phyloP scores from a whole-genome alignment of 306 rosid genomes.

The Prunus mongolica region DNA sequence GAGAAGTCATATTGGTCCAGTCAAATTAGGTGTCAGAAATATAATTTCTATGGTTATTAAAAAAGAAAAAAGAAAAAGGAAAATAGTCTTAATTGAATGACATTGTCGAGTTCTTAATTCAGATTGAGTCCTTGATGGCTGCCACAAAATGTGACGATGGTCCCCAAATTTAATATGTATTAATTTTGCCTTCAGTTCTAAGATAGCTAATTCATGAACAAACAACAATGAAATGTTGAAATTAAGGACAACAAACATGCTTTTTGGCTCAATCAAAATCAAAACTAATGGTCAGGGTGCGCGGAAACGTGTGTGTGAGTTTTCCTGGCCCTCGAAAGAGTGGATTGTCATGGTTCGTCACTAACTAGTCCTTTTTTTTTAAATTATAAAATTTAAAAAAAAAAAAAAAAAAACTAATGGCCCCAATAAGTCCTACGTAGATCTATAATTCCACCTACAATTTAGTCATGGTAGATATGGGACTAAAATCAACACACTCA shows the following conservation, averaged over 20 bases:
- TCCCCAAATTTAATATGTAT: background rate
- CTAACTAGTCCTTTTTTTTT: too few species aligned
- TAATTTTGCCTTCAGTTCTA: background rate
- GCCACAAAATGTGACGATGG: background rate
- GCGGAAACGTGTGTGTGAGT: too few species aligned
- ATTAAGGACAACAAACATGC: background rate
- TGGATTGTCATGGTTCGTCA: too few species aligned
- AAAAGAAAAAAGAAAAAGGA: too few species aligned
- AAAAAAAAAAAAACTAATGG: background rate
- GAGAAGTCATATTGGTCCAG: background rate
- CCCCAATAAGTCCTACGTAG: background rate
- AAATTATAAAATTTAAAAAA: too few species aligned
- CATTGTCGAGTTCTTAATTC: background rate
- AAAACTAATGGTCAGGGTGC: too few species aligned
- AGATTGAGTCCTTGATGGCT: background rate
- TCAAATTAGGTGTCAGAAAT: background rate
- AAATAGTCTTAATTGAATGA: background rate
- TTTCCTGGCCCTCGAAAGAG: fast-evolving
- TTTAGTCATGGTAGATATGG: too few species aligned
- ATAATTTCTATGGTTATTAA: background rate
- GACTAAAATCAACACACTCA: background rate
- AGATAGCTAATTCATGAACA: background rate
- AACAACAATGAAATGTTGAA: background rate
- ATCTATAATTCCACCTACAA: background rate
- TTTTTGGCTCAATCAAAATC: background rate